A percentile compares a stretch with the other conserved stretches of the same genome.
Conservation (phyloP, 2,329 filamentous ascomycete genomes). For the Tolypocladium tundrense region DNA sequence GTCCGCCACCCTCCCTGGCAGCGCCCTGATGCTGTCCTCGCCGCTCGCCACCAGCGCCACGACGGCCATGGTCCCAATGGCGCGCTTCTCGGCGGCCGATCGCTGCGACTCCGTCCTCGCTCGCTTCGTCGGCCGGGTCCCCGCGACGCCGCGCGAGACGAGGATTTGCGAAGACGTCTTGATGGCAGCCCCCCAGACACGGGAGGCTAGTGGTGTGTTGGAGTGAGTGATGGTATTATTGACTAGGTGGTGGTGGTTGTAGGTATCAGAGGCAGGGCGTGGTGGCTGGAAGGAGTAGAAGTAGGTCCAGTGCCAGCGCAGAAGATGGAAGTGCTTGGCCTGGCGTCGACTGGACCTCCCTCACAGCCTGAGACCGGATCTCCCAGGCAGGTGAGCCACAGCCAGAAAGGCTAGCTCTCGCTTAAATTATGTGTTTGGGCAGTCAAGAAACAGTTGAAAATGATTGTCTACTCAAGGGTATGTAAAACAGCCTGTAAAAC, state of each 20-base stretch:
- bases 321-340: background rate
- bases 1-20: slow-evolving; percentile 5
- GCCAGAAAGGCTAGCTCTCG: background rate
- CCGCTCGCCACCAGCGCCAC: slow-evolving; percentile 8
- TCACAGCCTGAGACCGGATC: background rate
- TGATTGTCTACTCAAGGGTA: background rate
- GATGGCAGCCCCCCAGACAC: slow-evolving; percentile 5
- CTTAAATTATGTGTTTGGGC: background rate
- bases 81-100: background rate
- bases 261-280: background rate
- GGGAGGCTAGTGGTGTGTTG: background rate
- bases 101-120: slow-evolving; percentile 5
- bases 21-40: slow-evolving; percentile 4
- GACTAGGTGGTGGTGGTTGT: background rate
- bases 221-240: background rate
- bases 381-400: background rate
- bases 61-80: slow-evolving; percentile 6
- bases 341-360: background rate
- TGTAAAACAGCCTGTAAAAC: background rate
- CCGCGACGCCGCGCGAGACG: slow-evolving; percentile 15
- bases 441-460: background rate
- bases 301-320: background rate
- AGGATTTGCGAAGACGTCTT: slow-evolving; percentile 18
- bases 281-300: background rate
- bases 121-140: slow-evolving; percentile 6